Evolutionary conservation across 2,329 filamentous ascomycete genomes (phyloP).

Genomic region (Falciphora oryzae): DNA sequence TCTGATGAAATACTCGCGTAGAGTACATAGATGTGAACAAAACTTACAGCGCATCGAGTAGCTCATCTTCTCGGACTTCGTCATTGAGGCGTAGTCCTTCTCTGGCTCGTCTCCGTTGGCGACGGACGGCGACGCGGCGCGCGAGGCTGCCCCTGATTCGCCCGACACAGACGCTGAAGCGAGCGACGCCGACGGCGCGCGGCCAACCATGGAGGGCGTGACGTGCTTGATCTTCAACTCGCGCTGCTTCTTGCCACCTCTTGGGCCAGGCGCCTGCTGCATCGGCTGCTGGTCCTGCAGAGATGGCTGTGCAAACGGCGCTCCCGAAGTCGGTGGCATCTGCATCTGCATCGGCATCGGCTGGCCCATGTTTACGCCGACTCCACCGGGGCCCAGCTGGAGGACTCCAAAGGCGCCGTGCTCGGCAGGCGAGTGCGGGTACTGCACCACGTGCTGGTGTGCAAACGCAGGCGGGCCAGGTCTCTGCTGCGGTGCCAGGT

Average conservation of each 20-base stretch:
- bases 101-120: slow-evolving; percentile 32
- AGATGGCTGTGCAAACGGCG: not conserved
- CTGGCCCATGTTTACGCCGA: not conserved
- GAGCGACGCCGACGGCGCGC: not conserved
- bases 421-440: slow-evolving; percentile 5
- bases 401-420: slow-evolving; percentile 9
- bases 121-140: slow-evolving; percentile 6
- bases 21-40: not conserved
- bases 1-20: not conserved
- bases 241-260: slow-evolving; percentile 9
- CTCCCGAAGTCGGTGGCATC: slow-evolving; percentile 3
- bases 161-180: slow-evolving; percentile 6
- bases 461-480: not conserved
- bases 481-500: not conserved
- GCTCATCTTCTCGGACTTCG: slow-evolving; percentile 62
- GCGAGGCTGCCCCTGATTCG: slow-evolving; percentile 6
- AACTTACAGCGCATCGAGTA: slow-evolving; percentile 58
- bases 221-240: slow-evolving; percentile 14
- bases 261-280: not conserved
- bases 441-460: not conserved
- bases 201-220: slow-evolving; percentile 10
- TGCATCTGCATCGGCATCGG: not conserved
- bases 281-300: not conserved
- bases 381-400: slow-evolving; percentile 2
- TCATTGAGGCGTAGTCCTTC: slow-evolving; percentile 57